Evolutionary conservation across 78 protist genomes (phyloP), one percentile per base, ranked within the genome.

Genomic region (Corallochytrium limacisporum): DNA sequence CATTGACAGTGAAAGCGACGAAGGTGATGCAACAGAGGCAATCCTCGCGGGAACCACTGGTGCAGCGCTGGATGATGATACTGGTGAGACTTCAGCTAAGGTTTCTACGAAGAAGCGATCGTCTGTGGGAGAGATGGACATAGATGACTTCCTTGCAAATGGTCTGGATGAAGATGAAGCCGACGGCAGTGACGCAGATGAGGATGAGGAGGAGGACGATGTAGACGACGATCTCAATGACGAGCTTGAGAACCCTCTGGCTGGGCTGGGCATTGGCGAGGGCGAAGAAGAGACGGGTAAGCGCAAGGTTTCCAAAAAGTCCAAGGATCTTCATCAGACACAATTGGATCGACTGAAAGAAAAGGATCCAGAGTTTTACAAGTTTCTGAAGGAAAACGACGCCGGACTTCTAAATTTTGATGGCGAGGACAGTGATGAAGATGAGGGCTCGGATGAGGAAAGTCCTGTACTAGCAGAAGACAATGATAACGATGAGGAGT

Each of bases 351-450:
- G 29, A n/a, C 66, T 60, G 40, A 42, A 38, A n/a, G 36, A 60
- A 39, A 38, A 38, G 66, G 51, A 60, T 22, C 66, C 66, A 16
- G 50, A 60, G 50, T 60, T 60, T 42, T 60, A 26, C 50, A 16
- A 60, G 51, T 60, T 60, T 42, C 26, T 60, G 39, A 12, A 42
- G 38, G 20, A 42, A 20, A 7, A 60, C 33, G 50, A 42, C 50
- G 1, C 3, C 13, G 24, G 31, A 3, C 66, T 60, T 8, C 66
- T 60, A 26, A 37, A 38, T 0, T 60, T 60, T n/a, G n/a, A n/a
- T n/a, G n/a, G n/a, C n/a, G 53, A 42, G 31, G 53, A 42, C 1
- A 1, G 26, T n/a, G 66, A 38, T 22, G 29, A 36, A 7, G 50
- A 42, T 4, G 5, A 1, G 39, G 50, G 0, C 1, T 47, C 1